phyloP scores from a whole-genome alignment of 2,329 filamentous ascomycete species.

The Epichloe elymi region DNA sequence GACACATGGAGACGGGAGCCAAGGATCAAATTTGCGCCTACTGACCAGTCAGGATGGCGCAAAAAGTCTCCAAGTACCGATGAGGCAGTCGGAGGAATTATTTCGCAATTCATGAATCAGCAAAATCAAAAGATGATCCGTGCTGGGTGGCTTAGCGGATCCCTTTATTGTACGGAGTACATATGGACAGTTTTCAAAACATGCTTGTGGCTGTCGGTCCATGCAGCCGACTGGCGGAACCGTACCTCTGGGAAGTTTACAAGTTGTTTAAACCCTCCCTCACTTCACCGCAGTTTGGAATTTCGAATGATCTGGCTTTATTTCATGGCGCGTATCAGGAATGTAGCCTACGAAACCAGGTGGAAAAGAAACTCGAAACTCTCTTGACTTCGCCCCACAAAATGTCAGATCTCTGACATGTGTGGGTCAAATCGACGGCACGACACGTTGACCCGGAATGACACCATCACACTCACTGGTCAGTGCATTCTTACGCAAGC shows the following conservation, averaged over 20 bases:
- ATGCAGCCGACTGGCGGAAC: background rate
- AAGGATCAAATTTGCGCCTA: background rate
- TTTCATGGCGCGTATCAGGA: too few relatives aligned
- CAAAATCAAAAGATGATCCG: constrained; percentile 2
- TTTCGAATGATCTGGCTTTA: too few relatives aligned
- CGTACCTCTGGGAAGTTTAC: too few relatives aligned
- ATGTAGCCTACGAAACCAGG: background rate
- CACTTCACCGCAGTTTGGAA: too few relatives aligned
- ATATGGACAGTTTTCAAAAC: background rate
- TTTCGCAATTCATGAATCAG: constrained; percentile 10
- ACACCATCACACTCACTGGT: constrained; percentile 6
- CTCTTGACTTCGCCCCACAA: background rate
- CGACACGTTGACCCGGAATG: constrained; percentile 8
- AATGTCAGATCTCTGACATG: background rate
- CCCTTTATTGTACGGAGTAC: background rate
- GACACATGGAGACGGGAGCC: background rate
- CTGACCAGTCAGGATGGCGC: constrained; percentile 6
- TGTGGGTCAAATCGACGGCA: constrained; percentile 4
- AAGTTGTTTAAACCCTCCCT: too few relatives aligned
- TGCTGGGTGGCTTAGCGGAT: constrained; percentile 4
- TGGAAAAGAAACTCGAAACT: background rate
- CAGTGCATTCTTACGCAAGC: background rate
- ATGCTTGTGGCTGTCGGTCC: background rate
- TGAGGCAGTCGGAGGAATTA: constrained; percentile 6
- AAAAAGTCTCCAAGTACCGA: constrained; percentile 1